phyloP scores from a whole-genome alignment of 768 basidiomycete genomes.

The Rhodotorula paludigena region DNA sequence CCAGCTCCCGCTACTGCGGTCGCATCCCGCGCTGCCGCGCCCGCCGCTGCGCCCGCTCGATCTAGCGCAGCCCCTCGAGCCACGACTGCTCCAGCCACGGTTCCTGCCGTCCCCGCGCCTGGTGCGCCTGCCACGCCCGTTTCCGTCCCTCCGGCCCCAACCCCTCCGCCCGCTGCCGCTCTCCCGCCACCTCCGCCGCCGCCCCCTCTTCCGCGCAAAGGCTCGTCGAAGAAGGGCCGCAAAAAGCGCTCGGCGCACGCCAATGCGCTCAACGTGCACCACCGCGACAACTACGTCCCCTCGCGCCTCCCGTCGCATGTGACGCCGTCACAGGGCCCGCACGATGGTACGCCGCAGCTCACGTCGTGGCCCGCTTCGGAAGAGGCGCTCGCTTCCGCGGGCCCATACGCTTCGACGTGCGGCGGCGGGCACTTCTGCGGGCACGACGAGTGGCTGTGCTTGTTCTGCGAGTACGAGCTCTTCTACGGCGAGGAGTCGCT shows the following conservation, averaged over 20 bases:
- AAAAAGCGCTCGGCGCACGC: constrained; percentile 88
- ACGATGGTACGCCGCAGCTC: constrained; percentile 53
- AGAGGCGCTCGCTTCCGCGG: constrained; percentile 40
- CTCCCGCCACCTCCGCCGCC: constrained; percentile 3
- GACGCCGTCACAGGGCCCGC: constrained; percentile 61
- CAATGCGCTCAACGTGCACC: constrained; percentile 92
- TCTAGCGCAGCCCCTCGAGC: neutral
- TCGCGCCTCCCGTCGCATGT: constrained; percentile 61
- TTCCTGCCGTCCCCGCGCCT: neutral
- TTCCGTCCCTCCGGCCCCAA: constrained; percentile 1
- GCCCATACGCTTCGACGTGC: constrained; percentile 22
- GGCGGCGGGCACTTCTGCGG: constrained; percentile 52
- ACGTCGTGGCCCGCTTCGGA: constrained; percentile 36
- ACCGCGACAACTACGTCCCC: constrained; percentile 86
- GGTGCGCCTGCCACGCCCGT: neutral
- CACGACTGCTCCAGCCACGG: neutral
- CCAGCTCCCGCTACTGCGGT: neutral
- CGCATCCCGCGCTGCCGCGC: neutral
- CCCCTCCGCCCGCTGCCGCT: neutral
- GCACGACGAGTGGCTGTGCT: constrained; percentile 86
- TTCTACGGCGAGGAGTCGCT: constrained; percentile 78
- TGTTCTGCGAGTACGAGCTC: constrained; percentile 84
- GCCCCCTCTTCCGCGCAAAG: neutral
- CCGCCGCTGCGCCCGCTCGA: too few species aligned
- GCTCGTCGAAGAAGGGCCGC: constrained; percentile 60